phyloP scores from a whole-genome alignment of 2,329 filamentous ascomycete species.

The Aspergillus aculeatinus region DNA sequence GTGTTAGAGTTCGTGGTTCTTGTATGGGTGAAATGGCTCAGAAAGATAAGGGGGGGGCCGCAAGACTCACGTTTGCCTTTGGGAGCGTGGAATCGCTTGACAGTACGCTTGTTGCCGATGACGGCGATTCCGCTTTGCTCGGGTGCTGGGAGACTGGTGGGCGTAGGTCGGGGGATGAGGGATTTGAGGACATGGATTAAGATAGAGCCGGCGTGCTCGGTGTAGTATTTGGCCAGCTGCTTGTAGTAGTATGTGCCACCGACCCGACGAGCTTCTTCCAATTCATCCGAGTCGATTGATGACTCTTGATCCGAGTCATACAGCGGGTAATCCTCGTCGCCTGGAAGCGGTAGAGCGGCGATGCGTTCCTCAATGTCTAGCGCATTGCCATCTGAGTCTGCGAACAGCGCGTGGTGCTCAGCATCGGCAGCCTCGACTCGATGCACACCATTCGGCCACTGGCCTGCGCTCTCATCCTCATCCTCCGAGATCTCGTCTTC shows the following conservation, averaged over 20 bases:
- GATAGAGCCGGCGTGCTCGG: constrained; percentile 49
- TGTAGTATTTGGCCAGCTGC: constrained; percentile 56
- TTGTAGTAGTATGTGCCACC: constrained; percentile 75
- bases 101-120: constrained; percentile 46
- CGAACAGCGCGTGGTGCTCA: constrained; percentile 51
- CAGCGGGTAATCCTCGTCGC: constrained; percentile 73
- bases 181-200: constrained; percentile 48
- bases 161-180: constrained; percentile 52
- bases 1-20: constrained; percentile 10
- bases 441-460: neutral
- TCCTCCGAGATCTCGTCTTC: constrained; percentile 71
- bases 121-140: constrained; percentile 40
- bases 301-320: constrained; percentile 91
- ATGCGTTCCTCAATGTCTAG: constrained; percentile 85
- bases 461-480: constrained; percentile 45
- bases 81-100: constrained; percentile 58
- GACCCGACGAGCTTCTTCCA: constrained; percentile 74
- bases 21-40: neutral
- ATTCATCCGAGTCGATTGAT: constrained; percentile 64
- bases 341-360: constrained; percentile 56
- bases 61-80: constrained; percentile 52
- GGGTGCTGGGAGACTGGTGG: constrained; percentile 39
- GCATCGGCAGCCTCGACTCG: constrained; percentile 42
- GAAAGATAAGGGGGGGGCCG: neutral
- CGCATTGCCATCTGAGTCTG: constrained; percentile 46